phyloP scores from a whole-genome alignment of 2,329 filamentous ascomycete species.

The Colletotrichum lindemuthianum region DNA sequence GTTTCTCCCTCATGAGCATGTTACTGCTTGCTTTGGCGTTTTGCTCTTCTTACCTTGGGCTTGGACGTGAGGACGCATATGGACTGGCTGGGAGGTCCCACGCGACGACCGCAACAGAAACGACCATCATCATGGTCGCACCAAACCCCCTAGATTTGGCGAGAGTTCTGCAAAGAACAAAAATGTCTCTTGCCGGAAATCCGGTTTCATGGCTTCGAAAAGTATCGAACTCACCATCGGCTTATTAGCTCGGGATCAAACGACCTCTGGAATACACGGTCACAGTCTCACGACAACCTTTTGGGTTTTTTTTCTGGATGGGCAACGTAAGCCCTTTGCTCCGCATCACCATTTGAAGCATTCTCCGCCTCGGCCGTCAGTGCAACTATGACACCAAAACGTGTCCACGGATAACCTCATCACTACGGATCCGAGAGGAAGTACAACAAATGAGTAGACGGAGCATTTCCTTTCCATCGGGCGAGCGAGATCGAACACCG shows the following conservation, averaged over 20 bases:
- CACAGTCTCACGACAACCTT: constrained; percentile 34
- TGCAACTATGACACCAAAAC: constrained; percentile 20
- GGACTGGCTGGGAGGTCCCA: neutral
- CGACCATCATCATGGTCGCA: constrained; percentile 20
- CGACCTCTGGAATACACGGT: constrained; percentile 22
- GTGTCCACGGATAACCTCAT: constrained; percentile 24
- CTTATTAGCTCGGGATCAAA: constrained; percentile 15
- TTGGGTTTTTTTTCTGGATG: constrained; percentile 3
- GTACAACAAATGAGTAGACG: neutral
- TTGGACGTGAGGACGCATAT: neutral
- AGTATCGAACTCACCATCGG: constrained; percentile 13
- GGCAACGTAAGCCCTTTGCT: neutral
- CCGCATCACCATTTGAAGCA: constrained; percentile 1
- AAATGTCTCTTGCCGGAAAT: constrained; percentile 15
- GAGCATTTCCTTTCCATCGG: neutral
- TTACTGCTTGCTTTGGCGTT: constrained; percentile 15
- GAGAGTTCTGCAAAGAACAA: constrained; percentile 34
- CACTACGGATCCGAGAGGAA: constrained; percentile 13
- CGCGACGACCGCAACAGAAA: constrained; percentile 24
- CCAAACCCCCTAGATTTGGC: constrained; percentile 29
- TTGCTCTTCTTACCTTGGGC: constrained; percentile 17
- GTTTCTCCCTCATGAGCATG: neutral
- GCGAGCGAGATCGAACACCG: neutral
- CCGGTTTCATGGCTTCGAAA: constrained; percentile 24
- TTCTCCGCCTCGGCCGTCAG: constrained; percentile 1